Evolutionary conservation across 1,139 yeast genomes (phyloP), one percentile per base, ranked within the genome.

Genomic region (Taiozyma sp.): DNA sequence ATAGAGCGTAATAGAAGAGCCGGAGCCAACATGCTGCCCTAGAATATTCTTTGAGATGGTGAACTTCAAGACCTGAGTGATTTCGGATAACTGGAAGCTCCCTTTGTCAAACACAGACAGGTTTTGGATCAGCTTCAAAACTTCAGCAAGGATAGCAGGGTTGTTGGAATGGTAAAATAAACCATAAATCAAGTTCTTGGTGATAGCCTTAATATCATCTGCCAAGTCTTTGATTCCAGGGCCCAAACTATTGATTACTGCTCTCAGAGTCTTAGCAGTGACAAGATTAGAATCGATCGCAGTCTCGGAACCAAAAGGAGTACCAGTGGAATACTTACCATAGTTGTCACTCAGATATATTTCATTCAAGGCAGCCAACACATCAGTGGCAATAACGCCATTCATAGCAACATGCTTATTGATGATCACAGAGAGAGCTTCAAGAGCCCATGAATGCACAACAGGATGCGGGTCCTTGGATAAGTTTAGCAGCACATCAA

Each of bases 391-490:
- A 16, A 71, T 68, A 6, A 63, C 58, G 1, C 71, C 61, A 37
- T 68, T 70, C 50, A 80, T 75, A 11, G 81, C 79, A 45, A 80
- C 64, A 50, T 83, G 86, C 6, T 79, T 71, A 45, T 80, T 81
- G 47, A 89, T 73, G 14, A 87, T 68, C 7, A 77, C 70, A 3
- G 77, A 67, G 41, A 87, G 66, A 0, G 95, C 78, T 48, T 77
- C 77, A 54, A 90, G 65, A 0, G 95, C 76, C 74, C 88, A 85
- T 51, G 79, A 76, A 62, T 88, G 90, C 14, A 93, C 90, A 3
- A 80, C 71, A 0, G 97, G 96, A 62, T 91, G 93, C 0, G 96
- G 95, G 67, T 91, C 98, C 40, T 71, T 71, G 3, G 86, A 68
- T 44, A 91, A 71, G 24, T 88, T 85, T 19, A 75, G 67, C 10